Conservation (phyloP, 2,329 filamentous ascomycete genomes). For the Helminthosporium solani region DNA sequence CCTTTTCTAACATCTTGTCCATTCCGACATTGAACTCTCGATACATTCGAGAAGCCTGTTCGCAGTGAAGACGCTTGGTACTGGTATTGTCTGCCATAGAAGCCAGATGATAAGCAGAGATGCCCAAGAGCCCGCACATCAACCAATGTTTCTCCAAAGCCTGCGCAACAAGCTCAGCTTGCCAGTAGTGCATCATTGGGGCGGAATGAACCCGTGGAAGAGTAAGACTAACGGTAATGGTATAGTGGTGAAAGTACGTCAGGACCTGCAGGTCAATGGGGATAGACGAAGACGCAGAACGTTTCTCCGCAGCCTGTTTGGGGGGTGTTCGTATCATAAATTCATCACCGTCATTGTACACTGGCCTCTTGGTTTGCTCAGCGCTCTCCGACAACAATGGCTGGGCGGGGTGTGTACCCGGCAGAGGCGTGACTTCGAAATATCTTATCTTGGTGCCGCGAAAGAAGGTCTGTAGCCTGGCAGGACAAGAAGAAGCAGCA, state of each 20-base stretch:
- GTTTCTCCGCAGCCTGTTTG: no score
- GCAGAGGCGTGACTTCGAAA: constrained; percentile 35
- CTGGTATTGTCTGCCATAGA: constrained; percentile 7
- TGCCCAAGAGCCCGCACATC: constrained; percentile 29
- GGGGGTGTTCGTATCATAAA: no score
- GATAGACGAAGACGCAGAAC: background rate
- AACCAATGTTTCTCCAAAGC: constrained; percentile 23
- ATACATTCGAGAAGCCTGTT: constrained; percentile 6
- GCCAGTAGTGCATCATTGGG: constrained; percentile 19
- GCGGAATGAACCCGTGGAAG: constrained; percentile 7
- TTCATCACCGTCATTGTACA: no score
- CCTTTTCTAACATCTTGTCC: constrained; percentile 3
- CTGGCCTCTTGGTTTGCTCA: no score
- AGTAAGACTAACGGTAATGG: constrained; percentile 13
- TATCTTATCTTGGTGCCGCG: constrained; percentile 42
- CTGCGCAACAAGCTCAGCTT: constrained; percentile 14
- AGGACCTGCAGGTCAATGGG: constrained; percentile 18
- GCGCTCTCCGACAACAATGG: no score
- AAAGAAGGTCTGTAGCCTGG: constrained; percentile 43
- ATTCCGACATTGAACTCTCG: constrained; percentile 8
- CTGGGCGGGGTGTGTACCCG: no score
- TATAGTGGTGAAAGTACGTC: constrained; percentile 32
- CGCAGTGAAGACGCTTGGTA: constrained; percentile 3
- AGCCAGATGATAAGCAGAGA: constrained; percentile 23
- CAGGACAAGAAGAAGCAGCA: constrained; percentile 12